Evolutionary conservation across 2,329 filamentous ascomycete genomes (phyloP), one percentile per base, ranked within the genome.

Genomic region (Verticillium alfalfae): DNA sequence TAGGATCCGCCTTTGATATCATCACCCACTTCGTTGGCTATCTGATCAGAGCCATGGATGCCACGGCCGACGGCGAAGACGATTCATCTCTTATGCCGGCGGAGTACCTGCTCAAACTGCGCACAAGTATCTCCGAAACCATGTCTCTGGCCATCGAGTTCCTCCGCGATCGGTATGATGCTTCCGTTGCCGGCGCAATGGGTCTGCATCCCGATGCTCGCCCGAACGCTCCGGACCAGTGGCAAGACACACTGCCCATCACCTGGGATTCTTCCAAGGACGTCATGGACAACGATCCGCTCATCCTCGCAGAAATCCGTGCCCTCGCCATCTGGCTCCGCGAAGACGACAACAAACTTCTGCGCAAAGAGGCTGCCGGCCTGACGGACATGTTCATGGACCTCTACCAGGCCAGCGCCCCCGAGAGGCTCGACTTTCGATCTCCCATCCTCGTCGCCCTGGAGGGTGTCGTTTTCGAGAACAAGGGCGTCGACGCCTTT

Each of bases 81-180:
- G 41, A 59, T 31, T 36, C 55, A 55, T 71, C 71, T 4, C 70
- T 78, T 38, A 81, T 87, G 74, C 72, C 82, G 1, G 82, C 86
- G 0, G 84, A 88, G 61, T 80, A 82, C 31, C 79, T 91, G 34
- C 75, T 90, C 15, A 86, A 85, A 67, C 74, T 90, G 6, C 81
- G 86, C 45, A 84, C 80, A 58, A 77, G 81, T 60, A 81, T 90
- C 58, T 79, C 82, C 1, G 88, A 91, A 68, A 86, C 87, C 3
- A 79, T 90, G 69, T 85, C 85, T 0, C 72, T 87, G 1, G 81
- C 83, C 0, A 81, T 88, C 63, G 88, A 90, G 72, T 88, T 87
- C 70, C 78, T 91, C 1, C 82, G 87, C 49, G 88, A 91, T 68
- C 77, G 88, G n/a, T 90, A 86, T 85, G 88, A 91, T 68, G 85